Conservation (phyloP, 148 eudicot genomes). For the Simmondsia chinensis region DNA sequence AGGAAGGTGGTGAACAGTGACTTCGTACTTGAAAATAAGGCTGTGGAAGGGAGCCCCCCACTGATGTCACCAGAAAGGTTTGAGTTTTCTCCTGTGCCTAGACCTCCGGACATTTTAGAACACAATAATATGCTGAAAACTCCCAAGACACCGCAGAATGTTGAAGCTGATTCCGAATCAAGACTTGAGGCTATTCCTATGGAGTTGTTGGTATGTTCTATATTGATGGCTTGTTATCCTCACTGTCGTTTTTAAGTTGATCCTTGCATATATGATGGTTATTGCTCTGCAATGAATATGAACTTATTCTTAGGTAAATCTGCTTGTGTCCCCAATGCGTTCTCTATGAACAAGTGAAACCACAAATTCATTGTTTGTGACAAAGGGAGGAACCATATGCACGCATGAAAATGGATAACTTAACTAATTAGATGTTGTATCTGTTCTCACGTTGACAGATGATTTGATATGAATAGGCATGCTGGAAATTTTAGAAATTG, state of each 20-base stretch:
- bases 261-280: not conserved
- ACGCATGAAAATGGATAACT: no score
- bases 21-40: conserved; percentile 11
- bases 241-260: not conserved
- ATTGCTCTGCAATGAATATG: not conserved
- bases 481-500: no score
- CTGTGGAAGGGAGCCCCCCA: conserved; percentile 20
- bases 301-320: not conserved
- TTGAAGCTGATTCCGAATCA: conserved; percentile 42
- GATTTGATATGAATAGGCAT: no score
- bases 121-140: conserved; percentile 41
- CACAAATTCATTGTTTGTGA: no score
- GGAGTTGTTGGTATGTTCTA: conserved; percentile 72
- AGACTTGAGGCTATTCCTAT: conserved; percentile 87
- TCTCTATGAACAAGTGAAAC: not conserved
- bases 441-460: no score
- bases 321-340: not conserved
- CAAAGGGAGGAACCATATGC: no score
- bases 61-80: conserved; percentile 55
- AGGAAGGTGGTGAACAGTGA: conserved; percentile 22
- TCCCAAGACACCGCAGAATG: conserved; percentile 65
- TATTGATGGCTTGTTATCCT: not conserved
- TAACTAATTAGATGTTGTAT: no score
- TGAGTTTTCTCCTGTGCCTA: conserved; percentile 19
- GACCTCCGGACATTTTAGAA: conserved; percentile 21